Evolutionary conservation across 2,329 filamentous ascomycete species (phyloP), one percentile per base, ranked within the genome.

Genomic region (Beauveria australis): DNA sequence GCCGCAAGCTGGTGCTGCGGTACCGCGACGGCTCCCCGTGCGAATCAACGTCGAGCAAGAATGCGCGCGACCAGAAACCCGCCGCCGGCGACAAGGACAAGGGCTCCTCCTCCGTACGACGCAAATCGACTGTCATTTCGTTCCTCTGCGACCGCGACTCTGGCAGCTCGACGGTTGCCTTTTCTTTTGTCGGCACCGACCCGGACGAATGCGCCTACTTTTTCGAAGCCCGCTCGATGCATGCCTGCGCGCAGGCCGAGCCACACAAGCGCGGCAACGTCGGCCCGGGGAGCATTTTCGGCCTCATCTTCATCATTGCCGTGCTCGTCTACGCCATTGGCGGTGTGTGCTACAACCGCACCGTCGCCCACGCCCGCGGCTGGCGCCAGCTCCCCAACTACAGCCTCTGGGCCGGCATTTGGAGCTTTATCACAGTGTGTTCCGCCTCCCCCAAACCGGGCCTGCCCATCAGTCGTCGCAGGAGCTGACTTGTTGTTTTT

Each of bases 311-410:
- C 66, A 78, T 81, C 62, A 82, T 86, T 62, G 89, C 92, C 10
- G 81, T 97, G 43, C 76, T 93, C 10, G 94, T 94, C 24, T 99
- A 99, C 74, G 79, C 96, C 60, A 82, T 95, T 43, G 94, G 94
- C 66, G 94, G 94, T 69, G 89, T 96, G 67, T 92, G 96, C 64
- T 99, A 97, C 78, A 93, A 97, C 74, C 86, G 94, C 62, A 95
- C 91, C 37, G 92, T 99, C 61, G 88, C 92, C 75, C 91, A 99
- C 72, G 92, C 96, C 67, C 83, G 94, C 64, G 94, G 94, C 53
- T 97, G 93, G 94, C 85, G 90, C 67, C 94, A 99, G 74, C 78
- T 97, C 67, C 94, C 94, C 58, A 97, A 99, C 76, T 97, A 94
- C 77, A 86, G 84, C 67, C 83, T 97, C 67, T 99, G 94, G 94